phyloP scores from a whole-genome alignment of 2,329 filamentous ascomycete species.

The Myriosclerotinia curreyana region DNA sequence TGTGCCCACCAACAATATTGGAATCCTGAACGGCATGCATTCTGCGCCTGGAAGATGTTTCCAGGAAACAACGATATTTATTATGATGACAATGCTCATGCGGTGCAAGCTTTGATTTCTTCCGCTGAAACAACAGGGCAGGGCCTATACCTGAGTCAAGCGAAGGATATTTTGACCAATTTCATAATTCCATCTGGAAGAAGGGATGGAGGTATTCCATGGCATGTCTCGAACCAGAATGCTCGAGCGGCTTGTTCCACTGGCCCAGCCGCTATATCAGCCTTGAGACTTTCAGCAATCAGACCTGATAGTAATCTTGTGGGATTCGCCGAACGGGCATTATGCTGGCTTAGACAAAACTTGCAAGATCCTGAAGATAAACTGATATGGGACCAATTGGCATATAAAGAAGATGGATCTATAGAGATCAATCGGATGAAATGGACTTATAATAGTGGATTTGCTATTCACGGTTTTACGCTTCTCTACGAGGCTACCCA shows the following conservation, averaged over 20 bases:
- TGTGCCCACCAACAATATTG: slow-evolving; percentile 27
- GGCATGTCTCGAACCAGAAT: slow-evolving; percentile 28
- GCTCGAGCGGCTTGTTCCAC: slow-evolving; percentile 27
- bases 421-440: slow-evolving; percentile 28
- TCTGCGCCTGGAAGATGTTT: slow-evolving; percentile 33
- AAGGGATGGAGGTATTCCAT: slow-evolving; percentile 28
- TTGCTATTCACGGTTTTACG: slow-evolving; percentile 29
- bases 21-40: slow-evolving; percentile 27
- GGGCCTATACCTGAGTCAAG: slow-evolving; percentile 23
- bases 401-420: slow-evolving; percentile 23
- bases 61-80: slow-evolving; percentile 31
- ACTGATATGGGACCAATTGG: slow-evolving; percentile 29
- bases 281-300: slow-evolving; percentile 27
- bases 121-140: slow-evolving; percentile 25
- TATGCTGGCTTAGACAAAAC: slow-evolving; percentile 22
- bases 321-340: slow-evolving; percentile 23
- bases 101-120: slow-evolving; percentile 27
- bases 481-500: slow-evolving; percentile 24
- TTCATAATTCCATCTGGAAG: slow-evolving; percentile 26
- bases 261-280: slow-evolving; percentile 28
- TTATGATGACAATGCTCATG: slow-evolving; percentile 31
- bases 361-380: slow-evolving; percentile 28
- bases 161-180: slow-evolving; percentile 22
- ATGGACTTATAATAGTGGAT: slow-evolving; percentile 31
- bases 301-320: slow-evolving; percentile 17